Conservation (phyloP, 2,329 filamentous ascomycete genomes). For the Mollisiaceae sp. region DNA sequence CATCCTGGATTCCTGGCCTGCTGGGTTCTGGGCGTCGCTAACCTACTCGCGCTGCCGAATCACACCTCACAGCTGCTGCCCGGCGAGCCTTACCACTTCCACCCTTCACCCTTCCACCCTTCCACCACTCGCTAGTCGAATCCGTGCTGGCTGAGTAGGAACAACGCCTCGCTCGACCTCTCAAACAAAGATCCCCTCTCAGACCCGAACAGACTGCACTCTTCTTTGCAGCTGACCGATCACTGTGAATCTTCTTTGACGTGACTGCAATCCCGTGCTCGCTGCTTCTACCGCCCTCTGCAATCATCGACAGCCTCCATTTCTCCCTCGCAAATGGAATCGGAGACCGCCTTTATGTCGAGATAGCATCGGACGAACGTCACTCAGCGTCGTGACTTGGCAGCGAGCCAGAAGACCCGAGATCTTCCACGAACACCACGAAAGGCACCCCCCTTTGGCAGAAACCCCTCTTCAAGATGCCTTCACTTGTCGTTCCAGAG, state of each 20-base stretch:
- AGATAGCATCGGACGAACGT: slow-evolving; percentile 27
- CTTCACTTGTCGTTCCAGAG: slow-evolving; percentile 61
- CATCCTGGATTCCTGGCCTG: slow-evolving; percentile 3
- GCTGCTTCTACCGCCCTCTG: slow-evolving; percentile 1
- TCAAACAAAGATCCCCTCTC: slow-evolving; percentile 21
- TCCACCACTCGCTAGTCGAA: slow-evolving; percentile 8
- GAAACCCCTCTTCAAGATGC: slow-evolving; percentile 47
- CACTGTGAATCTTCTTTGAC: slow-evolving; percentile 15
- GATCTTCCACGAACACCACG: slow-evolving; percentile 17
- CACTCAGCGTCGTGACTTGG: slow-evolving; percentile 33
- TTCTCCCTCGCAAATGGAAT: slow-evolving; percentile 26
- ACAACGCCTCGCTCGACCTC: slow-evolving; percentile 16
- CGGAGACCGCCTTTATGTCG: slow-evolving; percentile 33
- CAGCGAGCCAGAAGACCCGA: slow-evolving; percentile 27
- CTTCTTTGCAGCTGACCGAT: slow-evolving; percentile 13
- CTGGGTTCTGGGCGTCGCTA: too few relatives aligned
- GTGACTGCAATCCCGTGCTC: slow-evolving; percentile 9
- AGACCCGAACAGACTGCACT: slow-evolving; percentile 11
- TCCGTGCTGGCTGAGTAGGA: slow-evolving; percentile 18
- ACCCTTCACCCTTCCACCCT: background rate
- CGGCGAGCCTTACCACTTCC: slow-evolving; percentile 10
- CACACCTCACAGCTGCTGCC: background rate
- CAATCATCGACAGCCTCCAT: slow-evolving; percentile 11
- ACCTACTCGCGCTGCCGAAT: background rate
- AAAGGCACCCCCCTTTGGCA: slow-evolving; percentile 12